These are phyloP conservation scores for Coemansia sp. DNA, from an alignment of 371 early-diverging fungal genomes.

Conservation along the genomic window DNA sequence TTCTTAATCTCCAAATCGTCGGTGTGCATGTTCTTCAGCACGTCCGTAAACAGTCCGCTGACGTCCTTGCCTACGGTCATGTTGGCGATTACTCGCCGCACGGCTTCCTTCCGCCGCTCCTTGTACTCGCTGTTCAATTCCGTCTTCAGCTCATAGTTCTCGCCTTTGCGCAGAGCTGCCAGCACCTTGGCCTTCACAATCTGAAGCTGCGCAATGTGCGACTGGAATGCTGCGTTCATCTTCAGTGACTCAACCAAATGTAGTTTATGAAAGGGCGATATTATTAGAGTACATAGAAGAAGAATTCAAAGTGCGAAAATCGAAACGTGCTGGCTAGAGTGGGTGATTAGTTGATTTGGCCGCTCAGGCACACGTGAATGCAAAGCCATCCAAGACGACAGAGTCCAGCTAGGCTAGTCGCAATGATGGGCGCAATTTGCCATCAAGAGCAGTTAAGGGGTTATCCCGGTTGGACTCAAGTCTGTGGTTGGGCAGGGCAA, in stretches of 20 bases:
- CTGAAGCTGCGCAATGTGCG: slow-evolving; percentile 51
- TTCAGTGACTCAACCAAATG: slow-evolving; percentile 11
- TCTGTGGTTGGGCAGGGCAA: slow-evolving; percentile 32
- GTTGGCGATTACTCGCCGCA: slow-evolving; percentile 96
- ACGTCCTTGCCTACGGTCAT: slow-evolving; percentile 91
- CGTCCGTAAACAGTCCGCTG: slow-evolving; percentile 78
- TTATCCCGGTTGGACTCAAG: neutral
- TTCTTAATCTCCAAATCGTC: slow-evolving; percentile 93
- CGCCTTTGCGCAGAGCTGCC: slow-evolving; percentile 61
- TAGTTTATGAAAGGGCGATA: neutral
- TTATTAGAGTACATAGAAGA: neutral
- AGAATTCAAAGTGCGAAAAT: neutral
- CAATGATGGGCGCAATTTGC: slow-evolving; percentile 7
- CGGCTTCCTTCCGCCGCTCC: slow-evolving; percentile 92
- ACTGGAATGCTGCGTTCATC: slow-evolving; percentile 49
- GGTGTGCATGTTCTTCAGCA: slow-evolving; percentile 98
- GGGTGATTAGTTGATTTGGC: neutral
- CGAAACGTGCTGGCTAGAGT: neutral
- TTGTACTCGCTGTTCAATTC: slow-evolving; percentile 96
- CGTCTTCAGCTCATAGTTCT: slow-evolving; percentile 92
- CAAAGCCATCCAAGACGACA: slow-evolving; percentile 25
- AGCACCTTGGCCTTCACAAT: slow-evolving; percentile 52
- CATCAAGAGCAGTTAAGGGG: slow-evolving; percentile 4
- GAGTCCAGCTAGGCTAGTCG: neutral
- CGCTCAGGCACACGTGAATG: slow-evolving; percentile 27